Conservation (phyloP, 768 basidiomycete species). For the Auricularia heimuer region DNA sequence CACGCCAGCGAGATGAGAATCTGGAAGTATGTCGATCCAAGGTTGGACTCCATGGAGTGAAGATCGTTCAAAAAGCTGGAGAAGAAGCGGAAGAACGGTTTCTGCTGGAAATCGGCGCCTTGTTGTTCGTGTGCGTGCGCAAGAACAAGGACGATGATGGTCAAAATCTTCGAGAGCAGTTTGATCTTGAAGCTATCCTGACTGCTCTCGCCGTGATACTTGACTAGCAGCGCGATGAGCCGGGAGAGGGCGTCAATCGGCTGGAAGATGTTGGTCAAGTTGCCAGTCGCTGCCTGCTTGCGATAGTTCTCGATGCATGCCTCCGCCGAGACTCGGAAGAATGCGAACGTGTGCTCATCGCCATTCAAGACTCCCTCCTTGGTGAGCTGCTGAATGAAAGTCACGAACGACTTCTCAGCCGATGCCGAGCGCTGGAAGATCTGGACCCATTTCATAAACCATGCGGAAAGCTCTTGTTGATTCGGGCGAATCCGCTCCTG, state of each 20-base stretch:
- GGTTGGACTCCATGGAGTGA: slow-evolving; percentile 70
- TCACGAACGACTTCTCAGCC: slow-evolving; percentile 91
- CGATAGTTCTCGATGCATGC: slow-evolving; percentile 81
- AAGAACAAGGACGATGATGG: slow-evolving; percentile 91
- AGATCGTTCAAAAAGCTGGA: slow-evolving; percentile 92
- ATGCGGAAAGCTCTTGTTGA: slow-evolving; percentile 42
- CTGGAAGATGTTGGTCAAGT: slow-evolving; percentile 66
- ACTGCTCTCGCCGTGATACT: slow-evolving; percentile 97
- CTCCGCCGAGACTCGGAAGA: slow-evolving; percentile 97
- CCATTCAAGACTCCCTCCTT: slow-evolving; percentile 94
- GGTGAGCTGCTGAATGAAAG: slow-evolving; percentile 93
- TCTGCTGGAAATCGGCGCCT: slow-evolving; percentile 84
- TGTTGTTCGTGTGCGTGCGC: slow-evolving; percentile 94
- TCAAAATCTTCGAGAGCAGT: slow-evolving; percentile 93
- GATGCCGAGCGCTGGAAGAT: slow-evolving; percentile 86
- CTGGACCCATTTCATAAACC: slow-evolving; percentile 93
- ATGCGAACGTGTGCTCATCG: slow-evolving; percentile 93
- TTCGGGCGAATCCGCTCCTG: background rate
- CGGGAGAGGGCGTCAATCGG: slow-evolving; percentile 92
- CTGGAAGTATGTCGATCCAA: slow-evolving; percentile 86
- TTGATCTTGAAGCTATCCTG: slow-evolving; percentile 94
- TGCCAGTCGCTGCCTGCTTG: slow-evolving; percentile 60
- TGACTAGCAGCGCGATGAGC: slow-evolving; percentile 95
- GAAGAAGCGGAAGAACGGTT: slow-evolving; percentile 98
- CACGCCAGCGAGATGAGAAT: slow-evolving; percentile 82